Evolutionary conservation across 2,329 filamentous ascomycete species (phyloP), one percentile per base, ranked within the genome.

Genomic region (Phyllachora maydis): DNA sequence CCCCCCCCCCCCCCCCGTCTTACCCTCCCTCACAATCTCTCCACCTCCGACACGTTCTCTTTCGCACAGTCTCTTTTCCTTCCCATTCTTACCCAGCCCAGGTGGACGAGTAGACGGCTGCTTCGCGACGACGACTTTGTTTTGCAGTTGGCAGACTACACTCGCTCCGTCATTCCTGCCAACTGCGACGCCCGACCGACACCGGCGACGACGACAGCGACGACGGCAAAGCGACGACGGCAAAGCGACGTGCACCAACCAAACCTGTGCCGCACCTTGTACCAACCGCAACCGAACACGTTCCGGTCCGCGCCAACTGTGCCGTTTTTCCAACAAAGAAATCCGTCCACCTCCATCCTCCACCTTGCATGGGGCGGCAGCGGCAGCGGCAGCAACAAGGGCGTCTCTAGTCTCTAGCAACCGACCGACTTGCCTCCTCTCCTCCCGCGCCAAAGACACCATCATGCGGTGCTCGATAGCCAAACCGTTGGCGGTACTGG

Each of bases 391-490:
- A n/a, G n/a, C n/a, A n/a, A n/a, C n/a, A n/a, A n/a, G n/a, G n/a
- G n/a, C n/a, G n/a, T n/a, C n/a, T n/a, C n/a, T n/a, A n/a, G n/a
- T n/a, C 13, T 23, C 4, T 15, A 8, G 7, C 12, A 9, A 15
- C 13, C 15, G 10, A 11, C 8, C 7, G 10, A 9, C 7, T 11
- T 4, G 5, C 11, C 13, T 13, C 6, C 10, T 16, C 22, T 17
- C 15, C 14, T 9, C 18, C n/a, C 11, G 9, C 8, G 16, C 8
- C 16, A 27, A 23, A 14, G 30, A 23, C 27, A 31, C 23, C 26
- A 26, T 30, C 16, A 64, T 64, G 59, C 51, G 52, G 47, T 53
- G 50, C 36, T 46, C 50, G 27, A 39, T 49, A 23, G 41, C 48
- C 35, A 46, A 49, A 39, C 52, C 58, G 35, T 37, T 59, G 26